A percentile compares a stretch with the other conserved stretches of the same genome.
phyloP scores from a whole-genome alignment of 768 basidiomycete species.

The Strobilomyces dryophilus region DNA sequence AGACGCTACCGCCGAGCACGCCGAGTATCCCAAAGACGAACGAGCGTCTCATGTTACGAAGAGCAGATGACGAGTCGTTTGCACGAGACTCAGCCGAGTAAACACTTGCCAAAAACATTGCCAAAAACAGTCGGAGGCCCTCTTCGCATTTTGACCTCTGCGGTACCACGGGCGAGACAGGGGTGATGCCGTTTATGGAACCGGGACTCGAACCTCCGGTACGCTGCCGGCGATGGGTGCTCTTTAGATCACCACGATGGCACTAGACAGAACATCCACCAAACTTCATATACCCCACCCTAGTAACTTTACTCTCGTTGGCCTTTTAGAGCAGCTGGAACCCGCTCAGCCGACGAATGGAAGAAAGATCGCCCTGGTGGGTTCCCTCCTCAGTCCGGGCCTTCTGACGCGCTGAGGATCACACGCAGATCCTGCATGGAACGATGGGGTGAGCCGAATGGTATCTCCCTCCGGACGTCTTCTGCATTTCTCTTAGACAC shows the following conservation, averaged over 20 bases:
- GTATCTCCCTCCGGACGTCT: neutral
- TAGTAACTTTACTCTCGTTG: slow-evolving; percentile 47
- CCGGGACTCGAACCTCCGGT: neutral
- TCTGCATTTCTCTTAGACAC: slow-evolving; percentile 46
- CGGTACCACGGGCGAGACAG: neutral
- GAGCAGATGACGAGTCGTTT: neutral
- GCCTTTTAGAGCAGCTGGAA: slow-evolving; percentile 58
- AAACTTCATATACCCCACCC: slow-evolving; percentile 53
- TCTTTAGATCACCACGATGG: slow-evolving; percentile 12
- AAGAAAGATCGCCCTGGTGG: slow-evolving; percentile 61
- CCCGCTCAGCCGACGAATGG: slow-evolving; percentile 49
- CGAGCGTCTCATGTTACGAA: slow-evolving; percentile 13
- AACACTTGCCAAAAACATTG: neutral
- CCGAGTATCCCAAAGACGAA: slow-evolving; percentile 1
- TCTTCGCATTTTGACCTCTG: neutral
- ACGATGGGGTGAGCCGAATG: slow-evolving; percentile 58
- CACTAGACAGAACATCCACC: slow-evolving; percentile 35
- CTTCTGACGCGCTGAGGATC: slow-evolving; percentile 14
- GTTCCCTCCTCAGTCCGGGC: slow-evolving; percentile 22
- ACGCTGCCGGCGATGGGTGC: neutral
- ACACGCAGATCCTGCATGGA: slow-evolving; percentile 69
- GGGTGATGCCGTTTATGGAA: slow-evolving; percentile 24
- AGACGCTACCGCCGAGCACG: neutral
- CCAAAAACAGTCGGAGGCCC: neutral
- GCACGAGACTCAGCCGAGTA: neutral